Evolutionary conservation across 306 rosid species (phyloP).

Genomic region (Sophora flavescens): DNA sequence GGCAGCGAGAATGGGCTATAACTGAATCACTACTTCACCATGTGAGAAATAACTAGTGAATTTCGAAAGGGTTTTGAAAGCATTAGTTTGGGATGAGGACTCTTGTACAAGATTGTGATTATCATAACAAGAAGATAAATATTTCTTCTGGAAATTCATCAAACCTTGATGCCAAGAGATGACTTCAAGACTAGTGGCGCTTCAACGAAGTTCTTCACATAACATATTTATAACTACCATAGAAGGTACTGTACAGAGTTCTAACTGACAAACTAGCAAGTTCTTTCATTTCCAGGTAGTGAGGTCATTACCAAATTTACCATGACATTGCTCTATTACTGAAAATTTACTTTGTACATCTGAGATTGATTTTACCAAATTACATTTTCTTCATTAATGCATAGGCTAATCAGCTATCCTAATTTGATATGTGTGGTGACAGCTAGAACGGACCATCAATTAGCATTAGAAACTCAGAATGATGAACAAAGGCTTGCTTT

Average conservation of each 20-base stretch:
- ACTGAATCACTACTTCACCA: slow-evolving; percentile 61
- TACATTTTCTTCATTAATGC: slow-evolving; percentile 39
- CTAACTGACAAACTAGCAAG: slow-evolving; percentile 37
- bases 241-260: slow-evolving; percentile 44
- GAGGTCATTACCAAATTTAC: slow-evolving; percentile 17
- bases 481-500: slow-evolving; percentile 14
- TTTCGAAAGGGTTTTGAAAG: slow-evolving; percentile 37
- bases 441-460: background rate
- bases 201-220: slow-evolving; percentile 19
- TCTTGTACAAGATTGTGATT: slow-evolving; percentile 36
- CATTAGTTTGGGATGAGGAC: slow-evolving; percentile 37
- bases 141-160: slow-evolving; percentile 1
- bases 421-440: background rate
- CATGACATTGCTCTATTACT: slow-evolving; percentile 32
- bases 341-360: slow-evolving; percentile 47
- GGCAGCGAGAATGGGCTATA: slow-evolving; percentile 53
- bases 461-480: background rate
- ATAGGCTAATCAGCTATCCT: slow-evolving; percentile 23
- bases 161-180: slow-evolving; percentile 26
- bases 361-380: slow-evolving; percentile 38
- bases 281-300: slow-evolving; percentile 38
- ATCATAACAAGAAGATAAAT: slow-evolving; percentile 11
- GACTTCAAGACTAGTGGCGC: slow-evolving; percentile 39
- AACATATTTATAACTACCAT: slow-evolving; percentile 36
- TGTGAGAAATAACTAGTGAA: slow-evolving; percentile 50